These are phyloP conservation scores for Novymonas esmeraldas DNA, from an alignment of 208 protist genomes.

Conservation along the genomic window DNA sequence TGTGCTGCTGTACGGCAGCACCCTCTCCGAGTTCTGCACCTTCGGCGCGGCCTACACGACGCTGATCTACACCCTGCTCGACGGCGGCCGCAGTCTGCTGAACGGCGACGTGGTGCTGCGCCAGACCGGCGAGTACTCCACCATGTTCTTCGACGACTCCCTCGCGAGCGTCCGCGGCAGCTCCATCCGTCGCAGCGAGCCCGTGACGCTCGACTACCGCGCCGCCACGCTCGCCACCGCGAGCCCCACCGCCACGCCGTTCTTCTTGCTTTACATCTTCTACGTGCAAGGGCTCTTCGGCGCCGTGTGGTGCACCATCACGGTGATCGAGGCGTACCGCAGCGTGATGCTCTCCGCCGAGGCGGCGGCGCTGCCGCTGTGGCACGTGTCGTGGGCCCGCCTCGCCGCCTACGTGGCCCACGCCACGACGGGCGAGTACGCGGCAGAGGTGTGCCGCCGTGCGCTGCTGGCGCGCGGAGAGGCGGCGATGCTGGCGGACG, in stretches of 20 bases:
- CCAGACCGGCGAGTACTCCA: constrained; percentile 11
- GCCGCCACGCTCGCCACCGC: not conserved
- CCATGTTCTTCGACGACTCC: constrained; percentile 13
- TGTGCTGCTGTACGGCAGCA: constrained; percentile 19
- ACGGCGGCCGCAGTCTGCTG: constrained; percentile 17
- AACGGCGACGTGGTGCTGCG: constrained; percentile 7
- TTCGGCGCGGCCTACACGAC: constrained; percentile 14
- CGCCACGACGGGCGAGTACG: constrained; percentile 20
- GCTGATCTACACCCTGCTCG: constrained; percentile 11
- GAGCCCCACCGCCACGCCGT: constrained; percentile 12
- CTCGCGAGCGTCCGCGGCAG: constrained; percentile 15
- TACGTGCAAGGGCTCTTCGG: constrained; percentile 23
- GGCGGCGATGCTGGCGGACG: constrained; percentile 31
- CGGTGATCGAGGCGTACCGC: constrained; percentile 31
- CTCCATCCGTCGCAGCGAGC: constrained; percentile 10
- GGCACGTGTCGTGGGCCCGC: constrained; percentile 23
- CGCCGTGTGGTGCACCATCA: constrained; percentile 17
- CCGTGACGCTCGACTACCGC: constrained; percentile 14
- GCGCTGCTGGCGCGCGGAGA: constrained; percentile 22
- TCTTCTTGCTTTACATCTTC: constrained; percentile 24
- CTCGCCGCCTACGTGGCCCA: constrained; percentile 11
- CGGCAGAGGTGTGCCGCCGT: constrained; percentile 22
- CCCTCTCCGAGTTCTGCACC: constrained; percentile 18
- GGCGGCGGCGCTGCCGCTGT: constrained; percentile 8
- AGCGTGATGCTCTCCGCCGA: constrained; percentile 17